Base-by-base conservation (phyloP, 352 stramenopile genomes). In the Saprolegnia parasitica region DNA sequence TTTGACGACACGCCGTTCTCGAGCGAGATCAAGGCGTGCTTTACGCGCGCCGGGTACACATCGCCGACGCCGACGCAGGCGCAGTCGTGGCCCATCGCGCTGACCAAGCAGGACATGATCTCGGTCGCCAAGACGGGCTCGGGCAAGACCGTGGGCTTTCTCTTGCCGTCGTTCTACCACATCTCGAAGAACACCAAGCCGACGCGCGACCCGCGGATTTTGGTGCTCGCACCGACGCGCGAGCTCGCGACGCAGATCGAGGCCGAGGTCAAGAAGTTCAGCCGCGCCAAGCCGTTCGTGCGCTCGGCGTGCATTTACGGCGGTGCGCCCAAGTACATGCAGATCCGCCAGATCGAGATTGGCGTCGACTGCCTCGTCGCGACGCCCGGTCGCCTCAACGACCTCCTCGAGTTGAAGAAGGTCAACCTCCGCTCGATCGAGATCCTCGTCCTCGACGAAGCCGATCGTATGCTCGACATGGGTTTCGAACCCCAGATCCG, bases 231-330 rank as follows among this genome's bases (percentile, higher is more conserved):
- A 20, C 95, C 95, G 11, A 98, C 95, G 49, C 87, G 96, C 63
- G 96, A 98, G 78, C 78, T 98, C 54, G 95, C 95, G 47, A 98
- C 98, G 74, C 95, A 99, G 81, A 99, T 98, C 75, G 88, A 97
- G 62, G 96, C 83, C 29, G 83, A 97, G 6, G 96, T 85, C 50
- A 70, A 70, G 54, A 70, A 70, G 26, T 70, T 70, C 23, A 62
- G 63, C 63, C 46, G 63, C 37, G 83, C 83, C 47, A 88, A 81
- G 42, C 99, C 97, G 72, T 97, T 89, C n/a, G 85, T 94, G 55
- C 97, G 90, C 81, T 96, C 77, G 70, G 86, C 77, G 67, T 98
- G 82, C 73, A 86, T 97, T n/a, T 93, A 96, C 61, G 95, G 98
- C 64, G 98, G 97, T 35, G 97, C 99, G 60, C 96, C 99, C 73